Evolutionary conservation across 2,329 filamentous ascomycete genomes (phyloP), one percentile per base, ranked within the genome.

Genomic region (Aspergillus fructus): DNA sequence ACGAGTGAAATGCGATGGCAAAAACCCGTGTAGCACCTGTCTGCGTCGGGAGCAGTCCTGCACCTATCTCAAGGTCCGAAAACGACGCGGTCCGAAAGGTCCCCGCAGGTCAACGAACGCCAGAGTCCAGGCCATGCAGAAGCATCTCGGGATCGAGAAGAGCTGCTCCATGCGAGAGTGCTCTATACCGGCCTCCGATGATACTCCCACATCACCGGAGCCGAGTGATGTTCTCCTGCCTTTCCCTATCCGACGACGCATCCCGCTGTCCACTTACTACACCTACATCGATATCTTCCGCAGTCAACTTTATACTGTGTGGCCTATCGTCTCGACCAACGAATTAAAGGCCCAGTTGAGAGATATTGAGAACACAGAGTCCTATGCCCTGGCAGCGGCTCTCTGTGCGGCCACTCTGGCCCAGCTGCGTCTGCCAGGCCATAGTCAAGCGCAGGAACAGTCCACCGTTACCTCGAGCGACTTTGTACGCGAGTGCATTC

Each of bases 271-370:
- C 9, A 53, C 55, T 33, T 57, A 57, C 49, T 57, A 47, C 45
- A 53, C 37, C n/a, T 57, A 57, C 45, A 53, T 57, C 40, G 55
- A 57, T 34, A 57, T 57, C 17, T 57, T 53, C 37, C 49, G 49
- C 12, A 53, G 49, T 34, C 55, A 45, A n/a, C 55, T 57, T 11
- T 57, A 57, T 21, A 53, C 45, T 1, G 55, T 57, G 12, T 57
- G 55, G 55, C 55, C 55, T 9, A 57, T 57, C 12, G 55, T 57
- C 13, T 53, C 55, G 3, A 57, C 45, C 37, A 53, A 57, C 30
- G 15, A 2, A 4, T 37, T 57, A 15, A 57, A 57, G 24, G 43
- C 49, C 6, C 17, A 41, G 3, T 40, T 57, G 24, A 34, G 30
- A 7, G 43, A 52, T 8, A 19, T 11, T 7, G 27, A 15, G 12